Evolutionary conservation across 768 basidiomycete species (phyloP), one percentile per base, ranked within the genome.

Genomic region (Tricholoma bakamatsutake): DNA sequence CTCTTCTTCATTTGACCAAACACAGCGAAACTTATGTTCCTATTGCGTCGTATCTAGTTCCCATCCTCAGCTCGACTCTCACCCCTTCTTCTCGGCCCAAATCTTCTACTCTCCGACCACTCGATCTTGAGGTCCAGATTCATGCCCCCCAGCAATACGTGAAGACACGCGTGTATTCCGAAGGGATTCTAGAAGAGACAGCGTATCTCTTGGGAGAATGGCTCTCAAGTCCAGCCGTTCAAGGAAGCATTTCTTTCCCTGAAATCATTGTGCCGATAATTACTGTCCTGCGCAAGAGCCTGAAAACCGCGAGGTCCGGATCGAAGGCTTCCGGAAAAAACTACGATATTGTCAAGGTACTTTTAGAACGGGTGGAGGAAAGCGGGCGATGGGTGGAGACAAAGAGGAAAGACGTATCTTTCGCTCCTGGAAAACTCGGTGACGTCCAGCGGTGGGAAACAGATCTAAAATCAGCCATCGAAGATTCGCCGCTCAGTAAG

Each of bases 181-280:
- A 97, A 64, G 85, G 82, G 0, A 70, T 97, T 39, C 77, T 84
- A 2, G 95, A 98, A 52, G 97, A 98, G 69, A 73, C 87, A 13
- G 68, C 79, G 5, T 96, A 82, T 70, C 70, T 92, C 27, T 76
- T 96, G 21, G 85, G 85, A 1, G 93, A 94, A 64, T 93, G 90
- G 84, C 82, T 93, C 52, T 78, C 84, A 30, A 85, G 82, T 31
- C 61, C 71, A 8, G 73, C 82, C 0, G 84, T 95, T 0, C 88
- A 91, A 49, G 88, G 84, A 1, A 90, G 88, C 68, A 85, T 98
- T 57, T 92, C 92, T 0, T 98, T 97, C 78, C 96, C 97, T 2
- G 97, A 99, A 71, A 79, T 96, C 39, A 77, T 84, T 12, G 81
- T 98, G 11, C 94, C 95, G 2, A 74, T 94, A 35, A 71, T 85